Evolutionary conservation across 345 rosid genomes (phyloP), one percentile per base, ranked within the genome.

Genomic region (Eucalyptus decipiens): DNA sequence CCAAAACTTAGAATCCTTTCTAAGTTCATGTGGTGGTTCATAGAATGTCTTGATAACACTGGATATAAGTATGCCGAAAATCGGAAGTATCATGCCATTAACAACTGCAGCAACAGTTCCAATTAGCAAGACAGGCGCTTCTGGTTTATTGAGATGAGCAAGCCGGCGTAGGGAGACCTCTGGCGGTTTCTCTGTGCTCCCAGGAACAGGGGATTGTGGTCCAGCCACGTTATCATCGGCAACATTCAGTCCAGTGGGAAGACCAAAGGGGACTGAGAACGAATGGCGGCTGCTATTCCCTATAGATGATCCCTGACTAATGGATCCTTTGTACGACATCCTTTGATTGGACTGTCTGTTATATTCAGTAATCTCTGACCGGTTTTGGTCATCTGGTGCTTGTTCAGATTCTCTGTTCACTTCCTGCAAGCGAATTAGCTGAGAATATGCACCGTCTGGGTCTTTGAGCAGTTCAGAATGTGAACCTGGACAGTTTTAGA

Each of bases 381-480:
- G 89, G 89, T 89, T 89, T 47, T 90, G 91, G 34, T 91, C 95
- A 26, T 95, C 96, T 7, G 87, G 86, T 14, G 91, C 49, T 8
- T 93, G 89, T 85, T 94, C 43, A 85, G 94, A 51, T 37, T 89
- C 93, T 87, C 90, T 94, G 48, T 91, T 94, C 48, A 90, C 93
- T 92, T 96, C 97, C 92, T 97, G 97, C 80, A 96, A 90, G 19
- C 92, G 95, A 81, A 96, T 93, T 32, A 97, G 96, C 90, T 95
- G 98, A 87, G 99, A 93, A 90, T 96, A 96, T 16, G 98, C 97
- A 90, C 99, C 97, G 16, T 94, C 94, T 9, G 96, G 95, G 91
- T 97, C 97, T 90, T 62, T 40, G n/a, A 95, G 86, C 60, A 96
- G 93, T 88, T 95, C 95, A 5, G 92, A 90, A 90, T 97, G 99